A percentile compares a stretch with the other conserved stretches of the same genome.
phyloP scores from a whole-genome alignment of 108 stramenopile species.

The Cylindrotheca closterium region DNA sequence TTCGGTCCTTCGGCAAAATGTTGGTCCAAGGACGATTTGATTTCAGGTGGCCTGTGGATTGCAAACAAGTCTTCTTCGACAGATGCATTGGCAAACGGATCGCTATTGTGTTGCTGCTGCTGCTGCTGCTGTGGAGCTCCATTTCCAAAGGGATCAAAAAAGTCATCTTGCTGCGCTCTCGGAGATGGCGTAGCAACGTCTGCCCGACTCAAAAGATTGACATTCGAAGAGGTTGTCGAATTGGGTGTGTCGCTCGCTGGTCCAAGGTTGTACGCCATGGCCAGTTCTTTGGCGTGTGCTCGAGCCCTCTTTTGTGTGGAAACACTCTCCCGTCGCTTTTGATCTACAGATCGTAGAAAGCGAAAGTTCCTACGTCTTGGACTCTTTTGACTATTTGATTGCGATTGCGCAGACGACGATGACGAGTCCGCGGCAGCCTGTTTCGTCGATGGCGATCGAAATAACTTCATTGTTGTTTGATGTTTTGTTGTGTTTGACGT shows the following conservation, averaged over 20 bases:
- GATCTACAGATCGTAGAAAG: conserved; percentile 21
- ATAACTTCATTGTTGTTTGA: neutral
- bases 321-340: conserved; percentile 2
- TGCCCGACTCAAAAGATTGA: neutral
- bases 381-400: neutral
- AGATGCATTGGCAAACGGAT: conserved; percentile 6
- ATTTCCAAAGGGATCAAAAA: conserved; percentile 22
- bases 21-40: conserved; percentile 11
- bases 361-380: conserved; percentile 34
- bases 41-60: neutral
- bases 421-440: neutral
- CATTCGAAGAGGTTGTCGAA: neutral
- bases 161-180: neutral
- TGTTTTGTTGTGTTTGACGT: neutral
- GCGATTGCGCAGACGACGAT: neutral
- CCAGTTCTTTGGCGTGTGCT: conserved; percentile 33
- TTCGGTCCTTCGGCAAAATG: conserved; percentile 1
- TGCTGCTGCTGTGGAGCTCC: neutral
- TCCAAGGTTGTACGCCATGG: conserved; percentile 17
- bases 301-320: conserved; percentile 7
- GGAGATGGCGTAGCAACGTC: neutral
- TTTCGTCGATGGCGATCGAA: neutral
- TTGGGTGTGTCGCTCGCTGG: conserved; percentile 6
- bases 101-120: neutral
- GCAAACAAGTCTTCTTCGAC: conserved; percentile 3